Evolutionary conservation across 1,139 yeast species (phyloP), one percentile per base, ranked within the genome.

Genomic region (Nakaseomyces uthaithaninus): DNA sequence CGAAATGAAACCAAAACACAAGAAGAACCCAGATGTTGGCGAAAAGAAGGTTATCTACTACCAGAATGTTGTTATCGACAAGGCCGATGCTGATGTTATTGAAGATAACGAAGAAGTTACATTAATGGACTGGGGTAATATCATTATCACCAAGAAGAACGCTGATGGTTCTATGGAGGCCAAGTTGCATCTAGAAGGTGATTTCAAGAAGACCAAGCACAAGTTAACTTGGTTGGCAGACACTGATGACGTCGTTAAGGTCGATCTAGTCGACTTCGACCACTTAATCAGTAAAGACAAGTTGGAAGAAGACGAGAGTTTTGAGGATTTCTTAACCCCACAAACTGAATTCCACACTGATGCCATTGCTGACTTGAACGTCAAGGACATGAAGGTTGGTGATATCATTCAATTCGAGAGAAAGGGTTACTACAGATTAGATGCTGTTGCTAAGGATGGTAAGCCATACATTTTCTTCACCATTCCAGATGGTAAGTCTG

Each of bases 111-210:
- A 91, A 67, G 97, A 91, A 69, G 73, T 89, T 46, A 91, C 97
- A 31, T 75, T 91, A 59, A 91, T 91, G 98, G 97, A 91, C 68
- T 91, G 98, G 98, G 97, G 97, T 74, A 91, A 91, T 60, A 86
- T 81, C 42, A 82, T 91, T 51, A 68, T 89, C 51, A 74, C 83
- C 53, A 77, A 78, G 65, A 75, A 89, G 57, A 66, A 67, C 59
- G 80, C 75, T 63, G 80, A 71, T 49, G 76, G 73, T 42, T 69
- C 79, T 3, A 68, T 89, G 49, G 84, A 78, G 45, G 96, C 87
- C 49, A 80, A 78, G 56, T 72, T 91, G 56, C 84, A 91, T 65
- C 74, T 91, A 63, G 96, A 85, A 53, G 97, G 97, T 66, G 98
- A 91, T 65, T 91, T 87, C 83, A 84, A 87, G 68, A 89, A 87